A percentile compares a stretch with the other conserved stretches of the same genome.
Conservation (phyloP, 805 yeast genomes). For the Millerago galiae region DNA sequence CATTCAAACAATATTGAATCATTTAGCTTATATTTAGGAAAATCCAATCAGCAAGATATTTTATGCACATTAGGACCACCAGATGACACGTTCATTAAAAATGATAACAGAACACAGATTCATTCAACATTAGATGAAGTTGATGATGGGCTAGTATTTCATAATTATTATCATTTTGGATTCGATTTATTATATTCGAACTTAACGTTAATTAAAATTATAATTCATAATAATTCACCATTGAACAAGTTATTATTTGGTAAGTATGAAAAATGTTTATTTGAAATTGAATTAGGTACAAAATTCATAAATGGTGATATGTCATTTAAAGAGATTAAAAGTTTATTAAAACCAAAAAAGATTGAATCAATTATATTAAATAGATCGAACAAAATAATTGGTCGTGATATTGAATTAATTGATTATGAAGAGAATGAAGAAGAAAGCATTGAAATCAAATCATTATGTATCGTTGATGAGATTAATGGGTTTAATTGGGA, state of each 20-base stretch:
- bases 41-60: constrained; percentile 44
- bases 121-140: constrained; percentile 22
- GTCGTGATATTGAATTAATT: constrained; percentile 24
- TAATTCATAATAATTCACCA: constrained; percentile 46
- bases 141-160: constrained; percentile 31
- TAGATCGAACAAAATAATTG: constrained; percentile 10
- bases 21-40: constrained; percentile 29
- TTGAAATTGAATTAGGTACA: constrained; percentile 20
- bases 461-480: constrained; percentile 5
- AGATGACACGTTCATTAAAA: constrained; percentile 41
- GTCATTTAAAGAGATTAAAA: neutral
- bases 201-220: constrained; percentile 35
- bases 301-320: constrained; percentile 1
- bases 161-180: constrained; percentile 51
- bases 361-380: constrained; percentile 14
- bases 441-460: constrained; percentile 8
- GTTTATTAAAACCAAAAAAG: neutral
- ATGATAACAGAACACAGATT: constrained; percentile 35
- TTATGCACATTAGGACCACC: constrained; percentile 49
- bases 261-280: constrained; percentile 44
- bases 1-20: constrained; percentile 19
- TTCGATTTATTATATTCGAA: constrained; percentile 47
- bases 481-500: constrained; percentile 6
- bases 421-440: constrained; percentile 29
- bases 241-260: constrained; percentile 43